A percentile compares a stretch with the other conserved stretches of the same genome.
phyloP scores from a whole-genome alignment of 176 grass and related monocot species.

The Phragmites australis region DNA sequence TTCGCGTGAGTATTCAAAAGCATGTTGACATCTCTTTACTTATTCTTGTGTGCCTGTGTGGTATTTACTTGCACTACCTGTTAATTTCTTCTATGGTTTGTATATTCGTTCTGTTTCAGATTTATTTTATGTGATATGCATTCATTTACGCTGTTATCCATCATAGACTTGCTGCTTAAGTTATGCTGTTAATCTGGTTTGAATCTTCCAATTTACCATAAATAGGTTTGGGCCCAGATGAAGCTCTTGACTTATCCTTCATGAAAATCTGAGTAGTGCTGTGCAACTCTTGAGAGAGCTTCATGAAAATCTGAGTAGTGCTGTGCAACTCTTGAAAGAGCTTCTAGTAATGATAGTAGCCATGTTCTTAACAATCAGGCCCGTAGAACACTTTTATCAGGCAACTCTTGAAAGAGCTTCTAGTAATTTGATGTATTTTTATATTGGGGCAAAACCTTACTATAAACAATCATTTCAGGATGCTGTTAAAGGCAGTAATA shows the following conservation, averaged over 20 bases:
- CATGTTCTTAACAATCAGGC: not conserved
- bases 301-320: not conserved
- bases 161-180: not conserved
- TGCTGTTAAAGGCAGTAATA: slow-evolving; percentile 78
- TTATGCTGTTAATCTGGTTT: not conserved
- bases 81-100: slow-evolving; percentile 3
- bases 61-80: not conserved
- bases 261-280: not conserved
- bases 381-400: not conserved
- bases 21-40: slow-evolving; percentile 7
- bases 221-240: slow-evolving; percentile 2
- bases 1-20: slow-evolving; percentile 65
- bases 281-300: not conserved
- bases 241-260: not conserved
- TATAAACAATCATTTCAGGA: slow-evolving; percentile 64
- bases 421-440: too few relatives aligned
- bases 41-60: slow-evolving; percentile 17
- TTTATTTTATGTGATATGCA: slow-evolving; percentile 19
- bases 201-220: slow-evolving; percentile 8
- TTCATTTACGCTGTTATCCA: slow-evolving; percentile 2
- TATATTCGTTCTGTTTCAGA: slow-evolving; percentile 18
- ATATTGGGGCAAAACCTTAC: too few relatives aligned
- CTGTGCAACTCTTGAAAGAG: not conserved
- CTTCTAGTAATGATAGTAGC: not conserved
- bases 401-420: too few relatives aligned